These are phyloP conservation scores for Entomortierella lignicola DNA, from an alignment of 192 early-diverging fungal species.

Conservation along the genomic window DNA sequence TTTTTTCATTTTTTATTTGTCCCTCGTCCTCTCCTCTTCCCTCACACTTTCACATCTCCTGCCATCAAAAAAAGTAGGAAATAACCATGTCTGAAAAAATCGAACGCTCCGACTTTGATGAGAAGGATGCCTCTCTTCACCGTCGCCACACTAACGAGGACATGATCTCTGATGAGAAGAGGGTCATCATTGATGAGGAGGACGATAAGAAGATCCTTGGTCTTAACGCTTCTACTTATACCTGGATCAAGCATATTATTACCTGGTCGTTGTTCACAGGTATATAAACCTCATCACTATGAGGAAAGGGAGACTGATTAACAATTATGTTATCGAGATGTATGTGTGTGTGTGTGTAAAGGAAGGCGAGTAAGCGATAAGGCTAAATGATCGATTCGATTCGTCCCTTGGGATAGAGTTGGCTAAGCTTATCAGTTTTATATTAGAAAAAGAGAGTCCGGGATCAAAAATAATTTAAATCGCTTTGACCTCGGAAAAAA, in stretches of 20 bases:
- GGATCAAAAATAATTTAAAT: too few relatives aligned
- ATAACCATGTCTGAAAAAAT: constrained; percentile 15
- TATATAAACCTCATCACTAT: too few relatives aligned
- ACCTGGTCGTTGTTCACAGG: constrained; percentile 47
- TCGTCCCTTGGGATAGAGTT: too few relatives aligned
- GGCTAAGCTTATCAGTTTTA: neutral
- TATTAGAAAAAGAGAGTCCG: neutral
- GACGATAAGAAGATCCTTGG: constrained; percentile 49
- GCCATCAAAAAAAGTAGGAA: neutral
- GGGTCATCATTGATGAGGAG: constrained; percentile 4
- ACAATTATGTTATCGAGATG: too few relatives aligned
- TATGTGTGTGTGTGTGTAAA: neutral
- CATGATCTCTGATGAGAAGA: constrained; percentile 15
- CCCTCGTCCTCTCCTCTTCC: constrained; percentile 1
- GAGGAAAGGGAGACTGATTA: too few relatives aligned
- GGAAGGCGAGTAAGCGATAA: neutral
- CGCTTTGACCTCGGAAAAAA: too few relatives aligned
- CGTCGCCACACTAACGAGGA: constrained; percentile 25
- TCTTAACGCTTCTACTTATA: constrained; percentile 11
- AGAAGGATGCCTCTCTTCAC: constrained; percentile 40
- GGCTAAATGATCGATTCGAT: too few relatives aligned
- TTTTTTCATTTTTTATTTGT: neutral
- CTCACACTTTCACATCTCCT: constrained; percentile 5
- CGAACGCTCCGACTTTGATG: constrained; percentile 26
- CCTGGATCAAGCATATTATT: constrained; percentile 16